Percentiles rank a stretch among this genome's conserved stretches.
Evolutionary conservation across 176 grass and related monocot species (phyloP).

Genomic region (Pontederia paniculata): DNA sequence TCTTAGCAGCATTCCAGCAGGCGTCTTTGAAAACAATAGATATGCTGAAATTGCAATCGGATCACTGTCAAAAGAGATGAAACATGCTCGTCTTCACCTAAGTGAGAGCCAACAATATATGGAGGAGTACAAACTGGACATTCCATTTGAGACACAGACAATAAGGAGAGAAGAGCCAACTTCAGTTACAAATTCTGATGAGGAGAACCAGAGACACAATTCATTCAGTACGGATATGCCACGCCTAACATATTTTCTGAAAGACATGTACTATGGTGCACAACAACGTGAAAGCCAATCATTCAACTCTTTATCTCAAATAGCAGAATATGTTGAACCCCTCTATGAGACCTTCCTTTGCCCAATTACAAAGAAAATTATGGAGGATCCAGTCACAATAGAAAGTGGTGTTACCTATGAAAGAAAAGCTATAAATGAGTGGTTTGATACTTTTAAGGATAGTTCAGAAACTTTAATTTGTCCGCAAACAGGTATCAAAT

Average conservation of each 20-base stretch:
- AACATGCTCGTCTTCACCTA: constrained; percentile 1
- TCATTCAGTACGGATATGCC: constrained; percentile 36
- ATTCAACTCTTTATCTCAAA: constrained; percentile 28
- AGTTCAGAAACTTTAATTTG: constrained; percentile 43
- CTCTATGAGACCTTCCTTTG: constrained; percentile 88
- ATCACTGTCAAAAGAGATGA: constrained; percentile 29
- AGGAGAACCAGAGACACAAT: constrained; percentile 16
- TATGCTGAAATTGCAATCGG: constrained; percentile 20
- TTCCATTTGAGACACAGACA: neutral
- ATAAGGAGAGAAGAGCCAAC: neutral
- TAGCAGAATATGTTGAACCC: constrained; percentile 66
- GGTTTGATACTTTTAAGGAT: constrained; percentile 46
- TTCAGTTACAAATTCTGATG: constrained; percentile 6
- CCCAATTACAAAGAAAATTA: constrained; percentile 73
- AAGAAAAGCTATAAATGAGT: constrained; percentile 53
- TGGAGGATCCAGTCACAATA: constrained; percentile 70
- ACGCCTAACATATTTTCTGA: constrained; percentile 43
- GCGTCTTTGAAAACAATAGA: constrained; percentile 31
- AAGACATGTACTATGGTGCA: constrained; percentile 35
- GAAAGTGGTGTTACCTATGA: constrained; percentile 87
- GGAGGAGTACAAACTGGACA: constrained; percentile 14
- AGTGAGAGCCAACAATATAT: constrained; percentile 5
- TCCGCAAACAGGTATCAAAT: constrained; percentile 45
- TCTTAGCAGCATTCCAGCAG: constrained; percentile 44
- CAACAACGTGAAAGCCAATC: constrained; percentile 30